Evolutionary conservation across 2,329 filamentous ascomycete species (phyloP), one percentile per base, ranked within the genome.

Genomic region (Periconia sp.): DNA sequence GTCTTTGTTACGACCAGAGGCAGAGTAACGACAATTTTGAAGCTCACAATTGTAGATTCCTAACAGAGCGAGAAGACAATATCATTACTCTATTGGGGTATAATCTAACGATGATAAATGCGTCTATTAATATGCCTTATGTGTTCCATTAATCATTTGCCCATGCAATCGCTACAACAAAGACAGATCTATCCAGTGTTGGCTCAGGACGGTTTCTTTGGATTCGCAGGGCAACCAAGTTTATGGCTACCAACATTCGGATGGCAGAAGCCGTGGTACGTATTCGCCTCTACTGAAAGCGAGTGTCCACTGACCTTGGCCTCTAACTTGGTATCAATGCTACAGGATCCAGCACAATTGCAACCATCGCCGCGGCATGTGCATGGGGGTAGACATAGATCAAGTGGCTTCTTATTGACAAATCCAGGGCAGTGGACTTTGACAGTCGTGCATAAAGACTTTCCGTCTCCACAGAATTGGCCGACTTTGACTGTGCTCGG

Each of bases 141-240:
- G n/a, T n/a, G n/a, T n/a, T n/a, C n/a, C n/a, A n/a, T n/a, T n/a
- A n/a, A n/a, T n/a, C n/a, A n/a, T n/a, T n/a, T n/a, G n/a, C n/a
- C n/a, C n/a, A n/a, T n/a, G n/a, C n/a, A n/a, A n/a, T n/a, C n/a
- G n/a, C n/a, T n/a, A n/a, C n/a, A n/a, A n/a, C n/a, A n/a, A n/a
- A n/a, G n/a, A n/a, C n/a, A n/a, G n/a, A n/a, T n/a, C n/a, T n/a
- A n/a, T n/a, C n/a, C n/a, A n/a, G n/a, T n/a, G n/a, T n/a, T n/a
- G n/a, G n/a, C n/a, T n/a, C n/a, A n/a, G n/a, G n/a, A 8, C 23
- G 23, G 12, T 25, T 8, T 36, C 39, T 42, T 42, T 17, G 40
- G 34, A 17, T 37, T 37, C 8, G 23, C 25, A 9, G 18, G 32
- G 16, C 40, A 43, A n/a, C 40, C 40, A 13, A 43, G 26, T 1